A percentile compares a stretch with the other conserved stretches of the same genome.
Evolutionary conservation across 257 asterid genomes (phyloP).

Genomic region (Asclepias syriaca): DNA sequence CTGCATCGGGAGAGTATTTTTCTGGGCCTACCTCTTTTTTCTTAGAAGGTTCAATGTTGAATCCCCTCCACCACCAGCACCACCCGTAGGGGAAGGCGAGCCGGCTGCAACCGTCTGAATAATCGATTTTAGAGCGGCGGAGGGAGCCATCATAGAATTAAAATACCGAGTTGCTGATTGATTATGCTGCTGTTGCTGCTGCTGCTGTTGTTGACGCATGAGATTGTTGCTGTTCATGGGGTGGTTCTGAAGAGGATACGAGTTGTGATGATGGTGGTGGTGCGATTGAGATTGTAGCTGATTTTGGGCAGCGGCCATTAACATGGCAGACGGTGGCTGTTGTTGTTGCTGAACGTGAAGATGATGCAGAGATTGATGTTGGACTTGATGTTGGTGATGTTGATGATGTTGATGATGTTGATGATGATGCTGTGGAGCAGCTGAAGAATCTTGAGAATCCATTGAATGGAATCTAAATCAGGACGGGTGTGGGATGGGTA

Average conservation of each 20-base stretch:
- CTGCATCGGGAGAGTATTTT: conserved; percentile 70
- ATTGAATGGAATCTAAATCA: conserved; percentile 9
- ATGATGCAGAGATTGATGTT: conserved; percentile 12
- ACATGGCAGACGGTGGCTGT: conserved; percentile 12
- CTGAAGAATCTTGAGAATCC: conserved; percentile 29
- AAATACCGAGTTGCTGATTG: conserved; percentile 36
- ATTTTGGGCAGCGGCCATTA: conserved; percentile 1
- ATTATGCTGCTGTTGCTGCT: conserved; percentile 13
- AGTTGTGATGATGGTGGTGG: conserved; percentile 11
- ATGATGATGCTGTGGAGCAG: conserved; percentile 15
- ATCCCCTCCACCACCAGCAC: conserved; percentile 43
- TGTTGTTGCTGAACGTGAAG: conserved; percentile 16
- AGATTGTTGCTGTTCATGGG: not conserved
- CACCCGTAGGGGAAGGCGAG: conserved; percentile 31
- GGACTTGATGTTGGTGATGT: conserved; percentile 1
- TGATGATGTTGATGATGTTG: conserved; percentile 10
- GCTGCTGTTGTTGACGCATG: conserved; percentile 14
- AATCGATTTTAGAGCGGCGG: conserved; percentile 36
- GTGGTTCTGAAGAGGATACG: conserved; percentile 2
- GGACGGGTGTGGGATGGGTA: not conserved
- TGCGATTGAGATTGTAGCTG: conserved; percentile 8
- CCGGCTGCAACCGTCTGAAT: conserved; percentile 29
- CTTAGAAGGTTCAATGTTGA: conserved; percentile 51
- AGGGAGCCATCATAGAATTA: conserved; percentile 32
- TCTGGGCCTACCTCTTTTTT: conserved; percentile 88